Base-by-base conservation (phyloP, 345 rosid species). In the Moringa oleifera region DNA sequence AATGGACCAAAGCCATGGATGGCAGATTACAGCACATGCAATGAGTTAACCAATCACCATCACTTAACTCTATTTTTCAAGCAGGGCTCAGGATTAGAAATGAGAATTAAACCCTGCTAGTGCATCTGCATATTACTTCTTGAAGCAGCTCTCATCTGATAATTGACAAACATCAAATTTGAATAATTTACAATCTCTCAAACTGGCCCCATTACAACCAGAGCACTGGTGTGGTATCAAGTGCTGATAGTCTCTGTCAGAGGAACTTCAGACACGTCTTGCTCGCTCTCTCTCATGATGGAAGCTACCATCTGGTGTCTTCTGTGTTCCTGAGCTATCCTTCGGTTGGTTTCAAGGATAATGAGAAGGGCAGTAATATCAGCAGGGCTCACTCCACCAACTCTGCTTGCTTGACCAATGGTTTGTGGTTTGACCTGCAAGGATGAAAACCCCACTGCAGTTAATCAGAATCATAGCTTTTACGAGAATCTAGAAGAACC, bases 311-410 rank as follows among this genome's bases (percentile, higher is more conserved):
- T 67, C 51, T 79, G 77, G 50, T 74, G 81, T 68, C 87, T 86
- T 81, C 68, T 88, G 73, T 69, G 72, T 18, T 74, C 85, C 62
- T 81, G 83, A 67, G 74, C 82, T 73, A 63, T 82, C 74, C 99
- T 81, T 63, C 85, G 59, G 71, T 81, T 83, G n/a, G 89, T 54
- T 80, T 94, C 97, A 25, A 94, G 89, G 73, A 79, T 76, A 54
- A 90, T 86, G 28, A 94, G 87, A 60, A 94, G 84, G 18, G 95
- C 97, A 28, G 97, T 94, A 22, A 94, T 77, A 68, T 90, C 99
- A 13, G 99, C 99, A 16, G 99, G 97, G 78, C 88, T 90, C 18
- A 90, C 97, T 71, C 99, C 97, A 0, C 96, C 97, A 1, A 88
- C 96, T 80, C 97, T 83, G 76, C 91, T 88, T 53, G 98, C 98